Base-by-base conservation (phyloP, 768 basidiomycete genomes). In the Mycena crocata region DNA sequence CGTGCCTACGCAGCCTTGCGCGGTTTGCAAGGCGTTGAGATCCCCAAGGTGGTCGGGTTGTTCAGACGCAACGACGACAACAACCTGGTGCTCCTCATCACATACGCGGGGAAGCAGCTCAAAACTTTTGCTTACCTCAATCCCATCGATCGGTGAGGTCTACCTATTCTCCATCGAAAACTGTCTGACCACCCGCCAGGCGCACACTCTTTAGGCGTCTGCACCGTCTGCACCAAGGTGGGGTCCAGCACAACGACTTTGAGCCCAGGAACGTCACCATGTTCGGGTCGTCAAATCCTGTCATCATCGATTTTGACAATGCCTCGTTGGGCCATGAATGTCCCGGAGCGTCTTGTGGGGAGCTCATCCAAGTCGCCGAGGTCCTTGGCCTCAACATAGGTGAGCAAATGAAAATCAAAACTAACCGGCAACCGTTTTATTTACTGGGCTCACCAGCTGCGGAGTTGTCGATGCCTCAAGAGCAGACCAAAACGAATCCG, bases 281-380 rank as follows among this genome's bases (percentile, higher is more conserved):
- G 37, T 60, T 32, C 31, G 34, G 37, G 37, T 35, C 12, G 23
- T 49, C 24, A 7, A 48, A 37, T 32, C 57, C 57, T 1, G 31
- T 59, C 30, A 48, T 59, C 14, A 48, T 59, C 46, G 57, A 59
- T 15, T 59, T 59, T 59, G 57, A 59, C 46, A 59, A 39, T 19
- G 46, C 57, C 35, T 48, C 57, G 4, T n/a, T 59, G 57, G 45
- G 49, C 28, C 46, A 59, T 40, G 17, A 17, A 31, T 57, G 57
- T 46, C 19, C 32, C 34, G 46, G 57, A 24, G 23, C 21, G 46
- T 49, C 57, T 32, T 57, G 57, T 35, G 32, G 40, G n/a, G 57
- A 59, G 46, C 57, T 59, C 57, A 32, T 57, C 32, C 30, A 57
- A 24, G 57, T 35, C 24, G 54, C 54, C 28, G 31, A 35, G 50